Base-by-base conservation (phyloP, 805 yeast genomes). In the Barnettozyma populi region DNA sequence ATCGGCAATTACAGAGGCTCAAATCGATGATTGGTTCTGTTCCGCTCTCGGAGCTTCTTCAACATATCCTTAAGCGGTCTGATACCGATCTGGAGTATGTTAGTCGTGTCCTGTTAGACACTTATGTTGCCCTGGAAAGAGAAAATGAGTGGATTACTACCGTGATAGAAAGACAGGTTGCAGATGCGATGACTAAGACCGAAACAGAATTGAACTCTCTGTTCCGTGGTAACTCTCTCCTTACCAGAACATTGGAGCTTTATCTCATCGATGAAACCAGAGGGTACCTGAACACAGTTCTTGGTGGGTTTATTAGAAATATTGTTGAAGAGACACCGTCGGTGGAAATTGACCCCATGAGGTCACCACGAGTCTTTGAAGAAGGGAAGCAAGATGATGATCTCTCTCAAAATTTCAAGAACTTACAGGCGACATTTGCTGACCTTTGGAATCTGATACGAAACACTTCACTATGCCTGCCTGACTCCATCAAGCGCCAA, bases 181-280 rank as follows among this genome's bases (percentile, higher is more conserved):
- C 52, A 9, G 48, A 48, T 35, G 20, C 43, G 6, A 8, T 46
- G 29, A 7, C 39, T 3, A 43, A 18, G 10, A 13, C 25, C 6
- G 40, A 38, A 7, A 66, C 61, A 43, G 76, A 77, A 52, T 64
- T 80, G 53, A 82, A 78, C 52, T 75, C 87, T 0, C 62, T 88
- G 14, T 92, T 92, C 59, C 73, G 99, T 55, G 96, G 97, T 0
- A 86, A 88, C 48, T 82, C 96, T 1, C 73, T 92, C 5, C 72
- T 94, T 51, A 83, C 96, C 0, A 87, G 87, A 61, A 75, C 96
- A 0, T 63, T 90, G 46, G 99, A 92, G 57, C 73, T 78, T 50
- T 89, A 81, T 60, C 82, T 86, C 61, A 73, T 84, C 36, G 70
- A 92, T 57, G 72, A 84, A 18, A 98, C 98, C 1, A 84, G 79